phyloP scores from a whole-genome alignment of 1,284 basidiomycete species.

The Blastosporella zonata region DNA sequence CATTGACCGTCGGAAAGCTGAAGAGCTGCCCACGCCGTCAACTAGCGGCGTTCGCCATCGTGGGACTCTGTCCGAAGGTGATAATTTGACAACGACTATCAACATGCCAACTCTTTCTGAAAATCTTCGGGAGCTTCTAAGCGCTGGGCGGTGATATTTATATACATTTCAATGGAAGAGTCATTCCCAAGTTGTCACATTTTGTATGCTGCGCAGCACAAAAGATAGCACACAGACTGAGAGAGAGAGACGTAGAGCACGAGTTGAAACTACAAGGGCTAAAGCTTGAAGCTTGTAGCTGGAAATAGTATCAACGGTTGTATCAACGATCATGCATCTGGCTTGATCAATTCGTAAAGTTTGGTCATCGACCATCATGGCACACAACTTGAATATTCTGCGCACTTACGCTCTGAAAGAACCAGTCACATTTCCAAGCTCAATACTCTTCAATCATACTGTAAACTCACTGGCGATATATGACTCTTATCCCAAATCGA shows the following conservation, averaged over 20 bases:
- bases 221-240: too few species aligned
- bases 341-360: too few species aligned
- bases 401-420: constrained; percentile 59
- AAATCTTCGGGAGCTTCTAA: constrained; percentile 53
- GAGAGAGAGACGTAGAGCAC: too few species aligned
- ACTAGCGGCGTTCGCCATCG: constrained; percentile 19
- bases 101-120: constrained; percentile 48
- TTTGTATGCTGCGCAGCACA: too few species aligned
- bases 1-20: constrained; percentile 72
- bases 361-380: constrained; percentile 29
- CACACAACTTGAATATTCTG: constrained; percentile 49
- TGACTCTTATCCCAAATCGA: constrained; percentile 84
- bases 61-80: constrained; percentile 4
- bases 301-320: too few species aligned
- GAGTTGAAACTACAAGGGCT: too few species aligned
- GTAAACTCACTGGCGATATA: constrained; percentile 70
- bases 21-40: constrained; percentile 35
- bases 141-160: constrained; percentile 15
- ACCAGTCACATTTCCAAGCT: constrained; percentile 54
- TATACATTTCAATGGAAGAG: background rate
- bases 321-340: too few species aligned
- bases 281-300: too few species aligned
- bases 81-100: constrained; percentile 24
- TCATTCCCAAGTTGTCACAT: background rate
- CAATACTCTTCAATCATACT: constrained; percentile 62